phyloP scores from a whole-genome alignment of 2,329 filamentous ascomycete species.

The Claviceps lovelessii region DNA sequence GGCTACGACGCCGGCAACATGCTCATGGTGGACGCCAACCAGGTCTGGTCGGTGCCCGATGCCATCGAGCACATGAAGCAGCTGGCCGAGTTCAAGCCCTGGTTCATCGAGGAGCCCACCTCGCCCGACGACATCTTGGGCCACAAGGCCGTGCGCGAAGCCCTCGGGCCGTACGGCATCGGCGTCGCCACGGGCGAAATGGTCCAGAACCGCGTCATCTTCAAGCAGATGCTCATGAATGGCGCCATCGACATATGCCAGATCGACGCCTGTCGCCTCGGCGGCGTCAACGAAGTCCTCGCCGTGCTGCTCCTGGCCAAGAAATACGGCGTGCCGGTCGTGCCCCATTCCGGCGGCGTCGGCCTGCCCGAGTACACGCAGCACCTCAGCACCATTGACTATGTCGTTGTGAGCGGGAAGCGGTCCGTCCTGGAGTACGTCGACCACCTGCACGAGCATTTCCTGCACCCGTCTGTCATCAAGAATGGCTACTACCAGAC shows the following conservation, averaged over 20 bases:
- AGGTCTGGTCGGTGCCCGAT: constrained; percentile 82
- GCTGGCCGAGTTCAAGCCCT: constrained; percentile 69
- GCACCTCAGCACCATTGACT: constrained; percentile 84
- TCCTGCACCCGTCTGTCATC: constrained; percentile 66
- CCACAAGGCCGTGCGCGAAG: constrained; percentile 72
- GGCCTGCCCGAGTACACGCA: constrained; percentile 89
- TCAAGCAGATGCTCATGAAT: constrained; percentile 75
- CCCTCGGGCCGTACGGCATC: constrained; percentile 58
- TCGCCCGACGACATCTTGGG: constrained; percentile 81
- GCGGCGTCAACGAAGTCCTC: constrained; percentile 81
- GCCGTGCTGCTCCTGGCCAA: constrained; percentile 79
- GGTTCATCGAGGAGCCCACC: constrained; percentile 93
- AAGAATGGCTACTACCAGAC: constrained; percentile 81
- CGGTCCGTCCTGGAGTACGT: constrained; percentile 78
- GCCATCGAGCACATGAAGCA: constrained; percentile 77
- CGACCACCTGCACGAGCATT: constrained; percentile 88
- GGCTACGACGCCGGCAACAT: constrained; percentile 72
- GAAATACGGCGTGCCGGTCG: constrained; percentile 66
- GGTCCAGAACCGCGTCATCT: constrained; percentile 88
- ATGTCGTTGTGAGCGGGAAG: constrained; percentile 72
- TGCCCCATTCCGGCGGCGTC: constrained; percentile 80
- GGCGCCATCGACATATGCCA: constrained; percentile 80
- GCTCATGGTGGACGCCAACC: constrained; percentile 88
- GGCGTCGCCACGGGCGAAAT: constrained; percentile 87
- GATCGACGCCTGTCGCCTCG: constrained; percentile 78